Percentiles rank a stretch among this genome's conserved stretches.
These are phyloP conservation scores for Fusarium sp. DNA, from an alignment of 2,329 filamentous ascomycete genomes.

Conservation along the genomic window DNA sequence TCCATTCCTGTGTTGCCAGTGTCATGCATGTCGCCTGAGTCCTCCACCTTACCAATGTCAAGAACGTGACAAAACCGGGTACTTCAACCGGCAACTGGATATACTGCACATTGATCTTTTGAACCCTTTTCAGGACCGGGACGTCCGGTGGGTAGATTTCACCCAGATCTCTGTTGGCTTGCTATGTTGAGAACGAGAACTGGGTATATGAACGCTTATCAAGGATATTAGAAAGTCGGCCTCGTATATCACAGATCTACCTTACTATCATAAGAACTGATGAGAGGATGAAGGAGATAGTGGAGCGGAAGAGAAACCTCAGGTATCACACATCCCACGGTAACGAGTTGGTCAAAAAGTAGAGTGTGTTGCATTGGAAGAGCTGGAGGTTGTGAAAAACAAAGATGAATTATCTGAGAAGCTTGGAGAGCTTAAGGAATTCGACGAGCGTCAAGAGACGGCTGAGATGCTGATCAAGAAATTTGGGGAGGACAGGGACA, in stretches of 20 bases:
- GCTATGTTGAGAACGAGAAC: no score
- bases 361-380: not conserved
- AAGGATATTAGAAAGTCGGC: not conserved
- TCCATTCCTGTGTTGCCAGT: not conserved
- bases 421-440: not conserved
- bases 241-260: not conserved
- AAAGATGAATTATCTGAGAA: not conserved
- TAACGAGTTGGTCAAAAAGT: no score
- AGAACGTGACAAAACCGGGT: not conserved
- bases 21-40: not conserved
- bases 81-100: not conserved
- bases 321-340: no score
- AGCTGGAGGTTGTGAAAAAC: not conserved
- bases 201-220: not conserved
- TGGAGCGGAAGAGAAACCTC: not conserved
- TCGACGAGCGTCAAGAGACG: not conserved
- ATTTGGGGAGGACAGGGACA: not conserved
- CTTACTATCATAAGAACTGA: not conserved
- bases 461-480: rapidly evolving
- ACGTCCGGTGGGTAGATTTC: not conserved
- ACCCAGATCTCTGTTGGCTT: not conserved
- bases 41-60: not conserved
- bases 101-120: not conserved
- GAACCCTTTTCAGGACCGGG: rapidly evolving
- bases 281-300: not conserved